Evolutionary conservation across 2,329 filamentous ascomycete genomes (phyloP), one percentile per base, ranked within the genome.

Genomic region (Teratosphaeria zuluensis): DNA sequence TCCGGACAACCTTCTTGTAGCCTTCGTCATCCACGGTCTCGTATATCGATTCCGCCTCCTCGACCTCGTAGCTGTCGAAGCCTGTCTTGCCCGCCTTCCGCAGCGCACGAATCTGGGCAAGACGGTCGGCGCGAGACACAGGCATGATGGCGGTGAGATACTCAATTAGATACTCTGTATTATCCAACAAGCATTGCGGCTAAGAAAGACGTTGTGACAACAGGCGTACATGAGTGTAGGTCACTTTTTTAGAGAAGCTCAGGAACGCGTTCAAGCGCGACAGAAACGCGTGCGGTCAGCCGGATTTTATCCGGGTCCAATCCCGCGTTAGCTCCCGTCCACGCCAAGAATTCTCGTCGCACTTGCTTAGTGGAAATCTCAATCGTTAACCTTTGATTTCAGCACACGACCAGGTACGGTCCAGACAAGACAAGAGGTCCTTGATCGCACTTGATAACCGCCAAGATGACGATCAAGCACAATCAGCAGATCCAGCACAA

Each of bases 401-500:
- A 16, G 5, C 32, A 38, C 52, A 21, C 33, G 53, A 57, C 28
- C 59, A 57, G 28, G 32, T 35, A 61, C 59, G 48, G 56, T 24
- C 28, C 19, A 30, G 55, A 58, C 46, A 35, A 51, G 53, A 54
- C 56, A 62, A 53, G 57, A 57, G 46, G 57, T 35, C 33, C n/a
- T 31, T 35, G 31, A 35, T 57, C 51, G 56, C 38, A 8, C 56
- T 32, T 60, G 28, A 61, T 53, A 52, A 61, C 58, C 58, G 61
- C 54, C 58, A 64, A 56, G 46, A 67, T 68, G 92, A 89, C 92
- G 85, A 96, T 97, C 90, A 95, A 95, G 87, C 91, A 96, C 89
- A 97, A 97, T 84, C 91, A 96, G 84, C 89, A 92, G 84, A 88
- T 96, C 80, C 88, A 89, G 78, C 89, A 92, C 86, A 95, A 95